A percentile compares a stretch with the other conserved stretches of the same genome.
Conservation (phyloP, 2,329 filamentous ascomycete species). For the Ascochyta clinopodiicola region DNA sequence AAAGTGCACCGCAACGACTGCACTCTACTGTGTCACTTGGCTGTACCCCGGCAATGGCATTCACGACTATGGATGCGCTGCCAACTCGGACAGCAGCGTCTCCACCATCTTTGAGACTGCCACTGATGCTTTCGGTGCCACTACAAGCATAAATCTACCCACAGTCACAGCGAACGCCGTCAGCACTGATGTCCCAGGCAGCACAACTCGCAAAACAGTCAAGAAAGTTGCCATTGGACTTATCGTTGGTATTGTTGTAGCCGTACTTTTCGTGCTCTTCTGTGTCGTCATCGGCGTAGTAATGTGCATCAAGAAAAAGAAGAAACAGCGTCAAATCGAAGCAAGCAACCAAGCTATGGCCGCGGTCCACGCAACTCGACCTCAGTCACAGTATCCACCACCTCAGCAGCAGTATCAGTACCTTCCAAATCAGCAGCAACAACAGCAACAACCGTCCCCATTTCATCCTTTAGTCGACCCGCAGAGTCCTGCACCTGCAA, state of each 20-base stretch:
- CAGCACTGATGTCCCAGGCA: background rate
- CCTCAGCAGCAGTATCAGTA: slow-evolving; percentile 12
- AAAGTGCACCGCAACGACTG: slow-evolving; percentile 27
- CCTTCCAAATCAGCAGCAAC: slow-evolving; percentile 1
- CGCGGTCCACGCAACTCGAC: slow-evolving; percentile 21
- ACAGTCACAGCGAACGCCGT: slow-evolving; percentile 26
- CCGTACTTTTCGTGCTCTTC: slow-evolving; percentile 25
- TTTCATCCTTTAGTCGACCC: slow-evolving; percentile 4
- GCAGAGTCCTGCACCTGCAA: slow-evolving; percentile 10
- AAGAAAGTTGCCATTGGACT: slow-evolving; percentile 27
- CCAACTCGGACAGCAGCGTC: slow-evolving; percentile 12
- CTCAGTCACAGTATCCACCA: slow-evolving; percentile 22
- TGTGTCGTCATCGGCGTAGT: slow-evolving; percentile 24
- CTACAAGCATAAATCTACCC: slow-evolving; percentile 26
- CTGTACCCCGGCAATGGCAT: slow-evolving; percentile 30
- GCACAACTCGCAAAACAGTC: slow-evolving; percentile 5
- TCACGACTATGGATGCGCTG: slow-evolving; percentile 33
- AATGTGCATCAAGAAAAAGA: slow-evolving; percentile 29
- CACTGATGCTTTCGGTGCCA: slow-evolving; percentile 19
- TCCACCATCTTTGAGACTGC: slow-evolving; percentile 26
- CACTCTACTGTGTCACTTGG: slow-evolving; percentile 40
- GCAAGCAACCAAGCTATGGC: slow-evolving; percentile 25
- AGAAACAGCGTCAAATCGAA: slow-evolving; percentile 27
- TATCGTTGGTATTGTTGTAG: slow-evolving; percentile 32
- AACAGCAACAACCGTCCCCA: slow-evolving; percentile 8